phyloP scores from a whole-genome alignment of 179 eudicot genomes.

The Monotropa hypopitys region DNA sequence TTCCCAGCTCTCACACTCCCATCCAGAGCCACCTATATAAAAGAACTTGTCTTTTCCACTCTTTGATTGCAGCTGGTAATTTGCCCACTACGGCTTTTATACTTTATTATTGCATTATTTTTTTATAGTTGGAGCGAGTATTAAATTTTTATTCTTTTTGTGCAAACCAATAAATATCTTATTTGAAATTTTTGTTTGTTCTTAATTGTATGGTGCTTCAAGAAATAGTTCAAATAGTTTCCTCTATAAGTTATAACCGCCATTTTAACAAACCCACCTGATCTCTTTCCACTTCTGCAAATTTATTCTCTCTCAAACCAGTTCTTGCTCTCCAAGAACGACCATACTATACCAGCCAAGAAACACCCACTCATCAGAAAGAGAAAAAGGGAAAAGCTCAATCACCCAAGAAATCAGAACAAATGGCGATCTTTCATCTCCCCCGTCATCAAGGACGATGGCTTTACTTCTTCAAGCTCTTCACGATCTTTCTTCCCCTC shows the following conservation, averaged over 20 bases:
- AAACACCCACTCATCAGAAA: neutral
- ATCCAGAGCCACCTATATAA: too few species aligned
- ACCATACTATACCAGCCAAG: neutral
- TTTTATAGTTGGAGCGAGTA: too few species aligned
- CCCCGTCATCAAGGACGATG: neutral
- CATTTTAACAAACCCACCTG: neutral
- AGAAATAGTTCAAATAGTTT: neutral
- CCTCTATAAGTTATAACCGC: neutral
- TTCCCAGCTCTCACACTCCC: too few species aligned
- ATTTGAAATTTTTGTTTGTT: too few species aligned
- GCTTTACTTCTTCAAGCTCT: neutral
- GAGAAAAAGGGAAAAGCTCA: neutral
- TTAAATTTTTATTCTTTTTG: too few species aligned
- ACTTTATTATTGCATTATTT: too few species aligned
- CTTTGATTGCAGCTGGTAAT: too few species aligned
- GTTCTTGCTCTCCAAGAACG: conserved; percentile 7
- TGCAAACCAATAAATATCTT: too few species aligned
- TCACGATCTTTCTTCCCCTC: conserved; percentile 7
- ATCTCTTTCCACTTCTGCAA: neutral
- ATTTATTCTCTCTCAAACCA: neutral
- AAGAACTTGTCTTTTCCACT: too few species aligned
- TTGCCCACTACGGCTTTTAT: too few species aligned
- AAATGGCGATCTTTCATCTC: conserved; percentile 1
- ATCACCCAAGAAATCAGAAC: neutral
- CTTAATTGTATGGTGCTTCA: too few species aligned